Percentiles rank a stretch among this genome's conserved stretches.
Conservation (phyloP, 495 filamentous ascomycete species). For the Pseudoneurospora amorphoporcata region DNA sequence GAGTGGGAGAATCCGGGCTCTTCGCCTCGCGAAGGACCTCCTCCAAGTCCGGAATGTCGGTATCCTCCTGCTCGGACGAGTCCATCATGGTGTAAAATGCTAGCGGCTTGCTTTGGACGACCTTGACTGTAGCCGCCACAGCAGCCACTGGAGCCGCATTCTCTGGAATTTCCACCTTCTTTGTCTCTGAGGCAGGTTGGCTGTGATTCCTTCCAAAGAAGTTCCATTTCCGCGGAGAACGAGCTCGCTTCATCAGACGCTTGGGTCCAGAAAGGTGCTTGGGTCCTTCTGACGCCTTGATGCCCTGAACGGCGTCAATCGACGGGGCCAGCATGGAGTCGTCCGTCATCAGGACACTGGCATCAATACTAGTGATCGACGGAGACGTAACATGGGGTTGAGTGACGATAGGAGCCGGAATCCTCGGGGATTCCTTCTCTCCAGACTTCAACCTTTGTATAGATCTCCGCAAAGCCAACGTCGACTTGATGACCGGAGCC, state of each 20-base stretch:
- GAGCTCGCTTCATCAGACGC: conserved; percentile 46
- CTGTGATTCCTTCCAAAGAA: conserved; percentile 65
- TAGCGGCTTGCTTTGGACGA: conserved; percentile 32
- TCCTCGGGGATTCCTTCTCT: conserved; percentile 25
- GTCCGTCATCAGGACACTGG: conserved; percentile 39
- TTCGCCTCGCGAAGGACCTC: conserved; percentile 56
- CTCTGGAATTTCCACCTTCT: conserved; percentile 27
- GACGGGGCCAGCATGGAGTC: conserved; percentile 31
- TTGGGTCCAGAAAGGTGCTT: conserved; percentile 22
- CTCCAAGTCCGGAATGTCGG: conserved; percentile 47
- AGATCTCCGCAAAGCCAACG: conserved; percentile 43
- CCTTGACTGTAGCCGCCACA: conserved; percentile 29
- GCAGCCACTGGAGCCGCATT: conserved; percentile 14
- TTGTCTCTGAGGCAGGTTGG: conserved; percentile 32
- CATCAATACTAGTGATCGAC: conserved; percentile 38
- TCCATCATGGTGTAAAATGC: conserved; percentile 84
- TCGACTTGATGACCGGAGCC: conserved; percentile 27
- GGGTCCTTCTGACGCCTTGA: conserved; percentile 4
- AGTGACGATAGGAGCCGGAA: conserved; percentile 35
- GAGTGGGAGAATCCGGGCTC: conserved; percentile 12
- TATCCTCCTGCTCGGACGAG: conserved; percentile 56
- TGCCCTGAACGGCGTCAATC: conserved; percentile 10
- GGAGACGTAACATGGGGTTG: conserved; percentile 27
- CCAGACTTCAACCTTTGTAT: conserved; percentile 35
- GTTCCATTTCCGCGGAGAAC: conserved; percentile 65